phyloP scores from a whole-genome alignment of 2,329 filamentous ascomycete genomes.

The Alternaria alternata region DNA sequence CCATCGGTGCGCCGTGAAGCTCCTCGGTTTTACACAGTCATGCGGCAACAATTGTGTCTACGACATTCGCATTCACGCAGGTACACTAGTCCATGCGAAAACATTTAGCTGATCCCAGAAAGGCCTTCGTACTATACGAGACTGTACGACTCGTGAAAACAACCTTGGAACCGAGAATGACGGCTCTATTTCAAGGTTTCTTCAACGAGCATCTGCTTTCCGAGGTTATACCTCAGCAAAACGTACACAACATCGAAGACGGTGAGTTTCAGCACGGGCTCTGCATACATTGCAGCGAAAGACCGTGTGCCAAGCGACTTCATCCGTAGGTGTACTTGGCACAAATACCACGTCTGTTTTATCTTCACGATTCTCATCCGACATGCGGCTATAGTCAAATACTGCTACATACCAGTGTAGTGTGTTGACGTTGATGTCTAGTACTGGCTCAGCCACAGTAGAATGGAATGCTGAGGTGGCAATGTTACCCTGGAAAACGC shows the following conservation, averaged over 20 bases:
- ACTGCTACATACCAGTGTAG: not conserved
- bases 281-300: not conserved
- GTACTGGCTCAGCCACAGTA: not conserved
- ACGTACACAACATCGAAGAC: not conserved
- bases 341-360: not conserved
- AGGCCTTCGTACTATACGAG: not conserved
- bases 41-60: not conserved
- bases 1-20: not conserved
- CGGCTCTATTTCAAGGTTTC: not conserved
- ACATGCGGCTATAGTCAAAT: not conserved
- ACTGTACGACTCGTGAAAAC: not conserved
- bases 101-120: not conserved
- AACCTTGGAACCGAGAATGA: too few species aligned
- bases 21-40: not conserved
- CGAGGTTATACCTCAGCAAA: not conserved
- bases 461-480: not conserved
- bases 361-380: not conserved
- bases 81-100: not conserved
- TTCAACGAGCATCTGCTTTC: not conserved
- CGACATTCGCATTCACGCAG: not conserved
- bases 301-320: not conserved
- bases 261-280: not conserved
- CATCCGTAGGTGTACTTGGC: not conserved
- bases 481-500: not conserved
- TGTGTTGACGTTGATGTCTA: not conserved